These are phyloP conservation scores for Tritrichomonas foetus DNA, from an alignment of 208 protist genomes.

Conservation along the genomic window DNA sequence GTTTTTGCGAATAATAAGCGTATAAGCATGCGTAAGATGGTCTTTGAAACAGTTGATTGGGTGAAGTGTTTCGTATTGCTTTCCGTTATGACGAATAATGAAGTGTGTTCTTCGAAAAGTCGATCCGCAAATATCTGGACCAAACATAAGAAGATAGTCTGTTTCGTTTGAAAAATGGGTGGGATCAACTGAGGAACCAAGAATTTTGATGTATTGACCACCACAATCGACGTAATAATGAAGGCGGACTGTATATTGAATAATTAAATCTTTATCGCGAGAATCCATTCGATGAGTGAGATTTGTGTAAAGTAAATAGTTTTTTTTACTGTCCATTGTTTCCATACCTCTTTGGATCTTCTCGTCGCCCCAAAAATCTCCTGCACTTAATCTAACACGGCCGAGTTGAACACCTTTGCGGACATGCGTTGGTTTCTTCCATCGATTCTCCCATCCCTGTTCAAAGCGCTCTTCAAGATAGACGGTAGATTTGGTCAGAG, in stretches of 20 bases:
- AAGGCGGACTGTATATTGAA: slow-evolving; percentile 29
- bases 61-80: slow-evolving; percentile 28
- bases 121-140: slow-evolving; percentile 58
- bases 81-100: slow-evolving; percentile 52
- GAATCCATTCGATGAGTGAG: not conserved
- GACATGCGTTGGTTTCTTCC: slow-evolving; percentile 5
- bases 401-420: slow-evolving; percentile 32
- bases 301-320: not conserved
- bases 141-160: slow-evolving; percentile 60
- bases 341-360: not conserved
- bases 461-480: not conserved
- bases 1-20: slow-evolving; percentile 47
- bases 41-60: slow-evolving; percentile 43
- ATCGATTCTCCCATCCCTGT: not conserved
- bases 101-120: slow-evolving; percentile 50
- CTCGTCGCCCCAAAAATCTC: not conserved
- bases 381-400: not conserved
- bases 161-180: slow-evolving; percentile 42
- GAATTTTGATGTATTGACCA: slow-evolving; percentile 35
- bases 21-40: slow-evolving; percentile 52
- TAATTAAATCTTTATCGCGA: slow-evolving; percentile 12
- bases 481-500: not conserved
- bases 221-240: slow-evolving; percentile 8
- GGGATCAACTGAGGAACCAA: not conserved
- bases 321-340: not conserved